Evolutionary conservation across 169 alveolate species (phyloP).

Genomic region (Cyclospora cayetanensis): DNA sequence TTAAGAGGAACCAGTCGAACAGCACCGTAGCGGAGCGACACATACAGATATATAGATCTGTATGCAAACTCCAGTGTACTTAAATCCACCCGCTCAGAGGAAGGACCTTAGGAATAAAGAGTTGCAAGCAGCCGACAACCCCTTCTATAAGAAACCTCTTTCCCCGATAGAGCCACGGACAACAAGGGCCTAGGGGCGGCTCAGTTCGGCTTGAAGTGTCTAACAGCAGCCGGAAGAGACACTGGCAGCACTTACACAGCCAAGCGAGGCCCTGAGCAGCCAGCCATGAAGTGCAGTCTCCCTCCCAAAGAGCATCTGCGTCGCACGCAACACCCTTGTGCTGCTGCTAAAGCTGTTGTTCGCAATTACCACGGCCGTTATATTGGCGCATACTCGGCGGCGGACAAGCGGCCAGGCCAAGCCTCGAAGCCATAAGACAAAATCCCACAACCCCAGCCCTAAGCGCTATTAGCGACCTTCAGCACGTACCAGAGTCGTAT

Average conservation of each 20-base stretch:
- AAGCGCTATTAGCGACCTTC: too few relatives aligned
- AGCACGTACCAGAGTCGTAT: too few relatives aligned
- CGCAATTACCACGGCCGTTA: too few relatives aligned
- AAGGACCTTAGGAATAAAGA: too few relatives aligned
- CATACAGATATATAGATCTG: too few relatives aligned
- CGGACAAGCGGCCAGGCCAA: too few relatives aligned
- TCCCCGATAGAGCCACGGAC: neutral
- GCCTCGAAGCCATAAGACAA: too few relatives aligned
- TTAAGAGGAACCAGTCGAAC: too few relatives aligned
- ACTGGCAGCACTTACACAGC: neutral
- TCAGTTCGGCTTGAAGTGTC: neutral
- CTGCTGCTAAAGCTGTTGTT: constrained; percentile 11
- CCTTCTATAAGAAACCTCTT: neutral
- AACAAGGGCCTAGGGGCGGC: neutral
- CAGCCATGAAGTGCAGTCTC: neutral
- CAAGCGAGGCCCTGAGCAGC: neutral
- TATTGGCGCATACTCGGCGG: too few relatives aligned
- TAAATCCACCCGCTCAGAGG: too few relatives aligned
- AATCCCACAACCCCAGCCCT: too few relatives aligned
- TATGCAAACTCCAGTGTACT: neutral
- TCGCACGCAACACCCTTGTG: neutral
- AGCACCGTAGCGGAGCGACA: too few relatives aligned
- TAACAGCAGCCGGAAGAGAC: neutral
- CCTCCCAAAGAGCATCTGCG: neutral
- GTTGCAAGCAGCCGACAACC: neutral